phyloP scores from a whole-genome alignment of 805 yeast genomes.

The Priceomyces medius region DNA sequence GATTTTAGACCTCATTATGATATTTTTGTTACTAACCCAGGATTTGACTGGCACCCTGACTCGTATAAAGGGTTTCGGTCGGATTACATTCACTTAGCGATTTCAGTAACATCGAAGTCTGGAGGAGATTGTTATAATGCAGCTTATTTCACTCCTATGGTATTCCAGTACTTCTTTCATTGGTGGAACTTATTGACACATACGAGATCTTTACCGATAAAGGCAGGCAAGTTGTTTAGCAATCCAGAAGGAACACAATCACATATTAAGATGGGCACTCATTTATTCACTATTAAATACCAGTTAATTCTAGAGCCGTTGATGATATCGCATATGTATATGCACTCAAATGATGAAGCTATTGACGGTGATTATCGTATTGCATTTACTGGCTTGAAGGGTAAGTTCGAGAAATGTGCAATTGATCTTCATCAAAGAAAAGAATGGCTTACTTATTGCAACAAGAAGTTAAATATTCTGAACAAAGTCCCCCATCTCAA shows the following conservation, averaged over 20 bases:
- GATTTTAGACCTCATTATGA: slow-evolving; percentile 63
- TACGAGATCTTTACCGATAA: slow-evolving; percentile 33
- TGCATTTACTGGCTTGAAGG: slow-evolving; percentile 41
- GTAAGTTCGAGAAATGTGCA: slow-evolving; percentile 29
- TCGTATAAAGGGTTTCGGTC: slow-evolving; percentile 80
- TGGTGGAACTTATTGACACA: slow-evolving; percentile 44
- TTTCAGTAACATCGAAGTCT: slow-evolving; percentile 37
- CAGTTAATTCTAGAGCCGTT: slow-evolving; percentile 41
- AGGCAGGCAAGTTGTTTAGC: slow-evolving; percentile 34
- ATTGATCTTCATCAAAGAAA: slow-evolving; percentile 43
- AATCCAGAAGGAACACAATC: slow-evolving; percentile 18
- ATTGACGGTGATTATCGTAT: slow-evolving; percentile 22
- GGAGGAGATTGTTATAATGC: slow-evolving; percentile 33
- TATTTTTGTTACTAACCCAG: slow-evolving; percentile 61
- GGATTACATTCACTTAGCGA: slow-evolving; percentile 64
- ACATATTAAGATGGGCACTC: slow-evolving; percentile 37
- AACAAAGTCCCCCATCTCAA: slow-evolving; percentile 50
- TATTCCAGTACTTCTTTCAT: slow-evolving; percentile 36
- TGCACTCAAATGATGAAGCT: slow-evolving; percentile 26
- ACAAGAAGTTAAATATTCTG: slow-evolving; percentile 35
- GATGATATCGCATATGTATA: slow-evolving; percentile 35
- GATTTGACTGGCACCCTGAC: slow-evolving; percentile 58
- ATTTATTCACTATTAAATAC: slow-evolving; percentile 41
- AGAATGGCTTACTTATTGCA: slow-evolving; percentile 34
- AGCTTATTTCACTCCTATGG: slow-evolving; percentile 39